Evolutionary conservation across 345 rosid genomes (phyloP), one percentile per base, ranked within the genome.

Genomic region (Aquilaria yunnanensis): DNA sequence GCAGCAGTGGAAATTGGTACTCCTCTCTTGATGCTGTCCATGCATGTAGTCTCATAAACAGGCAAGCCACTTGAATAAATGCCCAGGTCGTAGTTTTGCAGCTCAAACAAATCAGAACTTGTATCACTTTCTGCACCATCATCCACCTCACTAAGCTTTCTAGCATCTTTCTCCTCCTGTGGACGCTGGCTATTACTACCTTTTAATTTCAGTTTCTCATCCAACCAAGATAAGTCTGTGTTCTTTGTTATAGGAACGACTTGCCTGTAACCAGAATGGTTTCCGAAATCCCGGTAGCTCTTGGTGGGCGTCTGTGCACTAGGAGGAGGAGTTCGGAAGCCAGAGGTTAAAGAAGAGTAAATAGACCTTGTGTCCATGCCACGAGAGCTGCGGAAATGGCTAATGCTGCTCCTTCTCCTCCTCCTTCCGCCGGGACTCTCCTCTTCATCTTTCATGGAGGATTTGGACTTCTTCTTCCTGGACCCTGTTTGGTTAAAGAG

Each of bases 31-130:
- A 87, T 82, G 72, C 68, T 80, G 65, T 86, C 85, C 74, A 87
- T 76, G 56, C 75, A 74, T 53, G 98, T 93, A 23, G 96, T 90
- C 71, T 93, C 98, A 56, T 93, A 90, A 23, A 93, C 98, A 12
- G 97, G 97, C 59, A 93, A 72, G 12, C 88, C 96, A 67, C 76
- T 83, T 31, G 92, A 82, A 65, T 75, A 78, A 56, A 71, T 74
- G 12, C 77, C 87, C 64, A 87, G 61, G 73, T 89, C 90, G 62
- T 85, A 92, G 73, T 82, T 92, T 47, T 84, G 88, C 72, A 92
- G 57, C 77, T 93, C 98, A 51, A 93, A 93, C 74, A 93, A 82
- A 79, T 93, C 98, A 56, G 97, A 93, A 72, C 98, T 93, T 29
- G 97, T 87, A 80, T 93, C 98, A 65, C 96, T 93, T 37, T 87